phyloP scores from a whole-genome alignment of 148 eudicot species.

The Vaccinium myrtillus region DNA sequence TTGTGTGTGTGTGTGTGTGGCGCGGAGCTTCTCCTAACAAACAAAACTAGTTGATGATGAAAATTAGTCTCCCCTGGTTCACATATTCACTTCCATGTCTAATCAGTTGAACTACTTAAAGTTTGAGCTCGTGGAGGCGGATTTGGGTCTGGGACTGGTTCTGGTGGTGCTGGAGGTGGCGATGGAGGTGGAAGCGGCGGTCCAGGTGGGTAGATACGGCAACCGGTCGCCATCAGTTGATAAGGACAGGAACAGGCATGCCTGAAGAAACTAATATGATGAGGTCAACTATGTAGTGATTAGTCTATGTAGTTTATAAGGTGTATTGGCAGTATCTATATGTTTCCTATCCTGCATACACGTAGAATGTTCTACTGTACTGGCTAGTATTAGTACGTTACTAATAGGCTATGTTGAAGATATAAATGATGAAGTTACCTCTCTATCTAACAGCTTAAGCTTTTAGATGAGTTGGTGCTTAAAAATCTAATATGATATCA shows the following conservation, averaged over 20 bases:
- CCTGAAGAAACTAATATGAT: neutral
- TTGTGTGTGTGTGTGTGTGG: neutral
- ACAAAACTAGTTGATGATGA: neutral
- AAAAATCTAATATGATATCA: too few relatives aligned
- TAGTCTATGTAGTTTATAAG: neutral
- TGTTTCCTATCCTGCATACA: neutral
- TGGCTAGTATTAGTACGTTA: neutral
- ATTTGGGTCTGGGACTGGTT: slow-evolving; percentile 33
- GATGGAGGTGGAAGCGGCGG: slow-evolving; percentile 29
- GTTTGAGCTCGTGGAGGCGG: slow-evolving; percentile 33
- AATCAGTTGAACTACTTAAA: neutral
- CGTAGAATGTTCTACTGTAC: neutral
- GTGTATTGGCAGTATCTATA: neutral
- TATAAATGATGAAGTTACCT: too few relatives aligned
- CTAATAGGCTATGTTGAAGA: neutral
- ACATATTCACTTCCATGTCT: neutral
- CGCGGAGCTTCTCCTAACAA: neutral
- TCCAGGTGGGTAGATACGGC: slow-evolving; percentile 5
- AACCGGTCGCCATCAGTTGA: neutral
- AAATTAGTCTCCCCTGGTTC: neutral
- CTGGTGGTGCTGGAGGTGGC: slow-evolving; percentile 28
- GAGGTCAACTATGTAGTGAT: neutral
- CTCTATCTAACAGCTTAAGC: too few relatives aligned
- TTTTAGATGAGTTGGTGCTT: too few relatives aligned
- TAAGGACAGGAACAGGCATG: slow-evolving; percentile 10